Evolutionary conservation across 192 early-diverging fungal genomes (phyloP).

Genomic region (Linnemannia schmuckeri): DNA sequence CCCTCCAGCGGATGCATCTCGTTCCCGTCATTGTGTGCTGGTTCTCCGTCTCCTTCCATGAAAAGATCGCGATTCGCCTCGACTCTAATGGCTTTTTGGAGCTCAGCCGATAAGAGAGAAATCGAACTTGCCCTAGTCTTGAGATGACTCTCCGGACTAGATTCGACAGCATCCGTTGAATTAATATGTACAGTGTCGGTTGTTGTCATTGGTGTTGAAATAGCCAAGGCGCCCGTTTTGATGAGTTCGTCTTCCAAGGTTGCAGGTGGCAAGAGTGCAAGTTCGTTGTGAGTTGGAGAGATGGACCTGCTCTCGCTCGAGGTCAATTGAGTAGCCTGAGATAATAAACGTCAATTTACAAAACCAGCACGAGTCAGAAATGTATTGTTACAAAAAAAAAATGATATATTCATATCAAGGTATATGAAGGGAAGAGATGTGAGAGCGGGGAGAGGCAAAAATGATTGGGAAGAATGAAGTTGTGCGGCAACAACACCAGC

Average conservation of each 20-base stretch:
- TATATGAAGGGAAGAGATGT: neutral
- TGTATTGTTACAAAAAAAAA: neutral
- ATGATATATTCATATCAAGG: neutral
- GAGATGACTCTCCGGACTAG: neutral
- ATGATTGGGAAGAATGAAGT: neutral
- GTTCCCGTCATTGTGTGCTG: neutral
- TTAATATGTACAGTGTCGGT: slow-evolving; percentile 5
- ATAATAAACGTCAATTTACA: neutral
- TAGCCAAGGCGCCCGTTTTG: neutral
- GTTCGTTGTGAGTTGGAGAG: neutral
- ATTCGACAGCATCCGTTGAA: neutral
- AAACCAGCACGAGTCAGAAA: neutral
- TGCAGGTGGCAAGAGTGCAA: slow-evolving; percentile 19
- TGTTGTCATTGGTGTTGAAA: neutral
- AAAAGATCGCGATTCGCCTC: slow-evolving; percentile 5
- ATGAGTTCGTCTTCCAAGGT: slow-evolving; percentile 7
- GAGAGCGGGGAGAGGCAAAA: neutral
- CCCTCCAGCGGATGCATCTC: slow-evolving; percentile 13
- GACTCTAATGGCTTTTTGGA: slow-evolving; percentile 30
- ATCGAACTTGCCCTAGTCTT: slow-evolving; percentile 25
- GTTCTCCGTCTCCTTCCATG: neutral
- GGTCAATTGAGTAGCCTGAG: neutral
- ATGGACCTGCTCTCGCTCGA: neutral
- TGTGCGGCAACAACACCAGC: neutral
- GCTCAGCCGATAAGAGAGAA: slow-evolving; percentile 40